phyloP scores from a whole-genome alignment of 257 asterid species.

The Solanum dulcamara region DNA sequence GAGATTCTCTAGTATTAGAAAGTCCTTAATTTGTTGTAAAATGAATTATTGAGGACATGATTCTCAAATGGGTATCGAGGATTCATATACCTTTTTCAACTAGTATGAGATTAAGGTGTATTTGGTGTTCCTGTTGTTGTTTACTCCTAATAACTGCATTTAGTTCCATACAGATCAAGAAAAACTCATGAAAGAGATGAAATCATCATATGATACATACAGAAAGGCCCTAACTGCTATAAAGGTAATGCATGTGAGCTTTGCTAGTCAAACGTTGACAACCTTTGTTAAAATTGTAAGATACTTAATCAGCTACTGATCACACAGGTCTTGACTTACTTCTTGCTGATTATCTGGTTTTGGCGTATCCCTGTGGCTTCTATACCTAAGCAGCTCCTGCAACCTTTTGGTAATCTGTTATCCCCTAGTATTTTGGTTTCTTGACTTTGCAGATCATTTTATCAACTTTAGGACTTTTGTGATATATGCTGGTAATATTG shows the following conservation, averaged over 20 bases:
- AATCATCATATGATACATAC: constrained; percentile 34
- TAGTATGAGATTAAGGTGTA: background rate
- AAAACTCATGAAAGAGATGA: constrained; percentile 35
- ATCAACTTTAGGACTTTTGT: background rate
- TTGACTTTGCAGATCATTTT: background rate
- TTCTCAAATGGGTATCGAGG: background rate
- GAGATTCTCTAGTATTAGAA: background rate
- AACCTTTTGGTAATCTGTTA: constrained; percentile 65
- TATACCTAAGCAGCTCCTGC: constrained; percentile 64
- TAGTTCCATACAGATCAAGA: constrained; percentile 42
- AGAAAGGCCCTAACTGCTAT: constrained; percentile 33
- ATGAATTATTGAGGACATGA: background rate
- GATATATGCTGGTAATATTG: background rate
- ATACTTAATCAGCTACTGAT: background rate
- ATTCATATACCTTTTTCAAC: background rate
- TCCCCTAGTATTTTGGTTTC: background rate
- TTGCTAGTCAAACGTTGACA: background rate
- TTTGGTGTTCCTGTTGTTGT: background rate
- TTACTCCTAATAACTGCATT: background rate
- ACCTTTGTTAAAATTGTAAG: background rate
- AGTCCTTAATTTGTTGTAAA: background rate
- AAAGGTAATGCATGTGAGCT: constrained; percentile 36
- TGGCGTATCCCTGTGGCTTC: constrained; percentile 81
- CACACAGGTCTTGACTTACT: constrained; percentile 38
- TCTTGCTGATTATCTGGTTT: constrained; percentile 56